Base-by-base conservation (phyloP, 345 rosid genomes). In the Cardamine occulta region DNA sequence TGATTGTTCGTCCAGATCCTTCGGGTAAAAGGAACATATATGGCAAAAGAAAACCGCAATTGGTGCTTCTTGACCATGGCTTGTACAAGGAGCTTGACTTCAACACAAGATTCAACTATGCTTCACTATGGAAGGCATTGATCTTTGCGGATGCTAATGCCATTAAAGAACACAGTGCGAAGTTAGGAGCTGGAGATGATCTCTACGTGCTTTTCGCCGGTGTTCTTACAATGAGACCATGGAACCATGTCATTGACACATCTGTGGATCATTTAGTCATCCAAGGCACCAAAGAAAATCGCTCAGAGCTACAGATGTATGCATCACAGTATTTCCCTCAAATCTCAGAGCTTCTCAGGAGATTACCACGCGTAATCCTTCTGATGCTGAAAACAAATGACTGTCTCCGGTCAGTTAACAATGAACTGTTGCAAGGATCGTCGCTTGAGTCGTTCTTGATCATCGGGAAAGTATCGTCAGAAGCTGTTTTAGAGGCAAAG, bases 111-210 rank as follows among this genome's bases (percentile, higher is more conserved):
- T 91, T 80, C 77, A 88, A 85, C 84, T 93, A 93, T 77, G 98
- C 98, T 40, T 67, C 93, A 37, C 86, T 93, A 63, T 93, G 97
- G 97, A 91, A 91, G 89, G 96, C 85, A 8, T 76, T 94, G 81
- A 66, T 94, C 65, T 94, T 91, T 81, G 70, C 97, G 8, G 96
- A 94, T 80, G 96, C 88, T 40, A 88, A 86, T 17, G 91, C 90
- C 68, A 94, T 94, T 66, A 94, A 86, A 83, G 88, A 88, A 78
- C 86, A 90, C 72, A 84, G 98, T 51, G 82, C 84, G 47, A 91
- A 91, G 70, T 77, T 94, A 75, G 96, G 98, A 58, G 97, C 97
- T 31, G 98, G 98, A 61, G 98, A 91, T 48, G 96, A 94, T 79
- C 85, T 94, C 44, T 90, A 87, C 77, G 89, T 74, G 1, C 79